Evolutionary conservation across 2,329 filamentous ascomycete genomes (phyloP).

Genomic region (Penicillium sp.): DNA sequence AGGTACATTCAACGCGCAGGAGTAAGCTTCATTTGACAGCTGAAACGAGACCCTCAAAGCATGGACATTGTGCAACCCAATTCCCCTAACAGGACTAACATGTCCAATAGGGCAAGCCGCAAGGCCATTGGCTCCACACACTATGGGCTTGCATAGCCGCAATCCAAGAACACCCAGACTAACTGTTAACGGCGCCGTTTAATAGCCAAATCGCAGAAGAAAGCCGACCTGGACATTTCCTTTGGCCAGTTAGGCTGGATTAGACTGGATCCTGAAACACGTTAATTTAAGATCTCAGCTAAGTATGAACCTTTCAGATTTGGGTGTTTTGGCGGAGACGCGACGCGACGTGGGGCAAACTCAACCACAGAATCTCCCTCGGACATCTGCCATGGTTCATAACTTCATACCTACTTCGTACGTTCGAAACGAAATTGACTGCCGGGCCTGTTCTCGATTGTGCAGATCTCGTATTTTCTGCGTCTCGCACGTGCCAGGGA

Average conservation of each 20-base stretch:
- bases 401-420: no score
- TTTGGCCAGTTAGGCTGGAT: neutral
- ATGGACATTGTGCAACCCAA: neutral
- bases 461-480: neutral
- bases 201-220: constrained; percentile 1
- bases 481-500: neutral
- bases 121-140: neutral
- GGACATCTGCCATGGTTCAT: no score
- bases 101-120: neutral
- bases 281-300: neutral
- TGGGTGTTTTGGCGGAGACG: no score
- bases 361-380: no score
- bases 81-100: neutral
- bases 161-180: neutral
- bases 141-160: neutral
- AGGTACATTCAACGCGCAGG: neutral
- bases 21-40: neutral
- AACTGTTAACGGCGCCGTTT: neutral
- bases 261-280: neutral
- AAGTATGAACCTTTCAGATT: neutral
- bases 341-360: neutral
- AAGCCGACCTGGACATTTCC: neutral
- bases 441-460: no score
- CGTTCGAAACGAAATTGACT: no score
- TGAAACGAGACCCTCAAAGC: neutral